Evolutionary conservation across 352 stramenopile species (phyloP), one percentile per base, ranked within the genome.

Genomic region (Globisporangium cylindrosporum): DNA sequence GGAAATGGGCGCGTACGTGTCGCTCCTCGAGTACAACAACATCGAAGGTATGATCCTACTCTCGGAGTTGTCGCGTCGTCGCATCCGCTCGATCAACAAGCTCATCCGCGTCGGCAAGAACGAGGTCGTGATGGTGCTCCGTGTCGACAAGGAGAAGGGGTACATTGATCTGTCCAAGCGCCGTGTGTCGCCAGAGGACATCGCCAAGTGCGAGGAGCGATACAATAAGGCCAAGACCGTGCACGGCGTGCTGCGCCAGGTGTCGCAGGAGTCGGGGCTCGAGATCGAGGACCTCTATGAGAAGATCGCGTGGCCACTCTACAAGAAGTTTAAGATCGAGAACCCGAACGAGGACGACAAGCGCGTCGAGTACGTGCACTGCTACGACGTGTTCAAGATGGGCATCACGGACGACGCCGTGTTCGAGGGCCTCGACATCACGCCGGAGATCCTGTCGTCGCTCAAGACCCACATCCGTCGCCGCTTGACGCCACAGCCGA

Each of bases 161-260:
- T 99, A 99, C 88, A 99, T 99, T 77, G 98, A 99, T 93, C 79
- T 99, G 64, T 99, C 92, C 55, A 99, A 99, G 82, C 94, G 98
- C 59, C 94, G 98, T 66, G 98, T 99, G n/a, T 97, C 92, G 43
- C 96, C 97, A 1, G 98, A 99, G 78, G 98, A 99, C 78, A 98
- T 99, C 53, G 90, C 90, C 56, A 99, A 99, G 73, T 99, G 97
- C 78, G 98, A 99, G 76, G 97, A 99, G 75, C 92, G 95, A 53
- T 99, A 98, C 81, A 99, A 99, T 88, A 99, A 99, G 86, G 97
- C 97, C 74, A 99, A 99, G 86, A 98, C 97, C 2, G 98, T 99
- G 34, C 98, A 99, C 79, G 98, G 94, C 65, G 89, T 97, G 62
- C 68, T 97, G 64, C 89, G 89, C 59, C 89, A 97, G 70, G 86